phyloP scores from a whole-genome alignment of 805 yeast species.

The Candida succiphila region DNA sequence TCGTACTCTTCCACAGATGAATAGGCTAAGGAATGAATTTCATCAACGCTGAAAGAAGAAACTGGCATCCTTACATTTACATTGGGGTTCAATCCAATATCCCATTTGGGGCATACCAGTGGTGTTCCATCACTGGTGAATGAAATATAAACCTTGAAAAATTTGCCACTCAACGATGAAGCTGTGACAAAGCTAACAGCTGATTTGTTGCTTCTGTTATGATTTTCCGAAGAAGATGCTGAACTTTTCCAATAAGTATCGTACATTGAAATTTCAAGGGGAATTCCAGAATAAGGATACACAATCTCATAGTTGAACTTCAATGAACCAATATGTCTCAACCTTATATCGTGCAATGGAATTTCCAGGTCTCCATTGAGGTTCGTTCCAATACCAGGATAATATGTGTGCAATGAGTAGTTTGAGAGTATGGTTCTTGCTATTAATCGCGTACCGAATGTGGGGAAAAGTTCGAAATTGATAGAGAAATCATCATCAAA shows the following conservation, averaged over 20 bases:
- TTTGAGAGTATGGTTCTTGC: slow-evolving; percentile 76
- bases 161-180: slow-evolving; percentile 79
- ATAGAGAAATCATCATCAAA: slow-evolving; percentile 59
- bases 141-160: slow-evolving; percentile 59
- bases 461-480: slow-evolving; percentile 87
- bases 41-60: slow-evolving; percentile 44
- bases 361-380: slow-evolving; percentile 33
- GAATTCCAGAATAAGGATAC: slow-evolving; percentile 77
- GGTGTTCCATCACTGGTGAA: slow-evolving; percentile 79
- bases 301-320: slow-evolving; percentile 73
- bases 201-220: slow-evolving; percentile 3
- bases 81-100: slow-evolving; percentile 32
- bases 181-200: slow-evolving; percentile 76
- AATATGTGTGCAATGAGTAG: slow-evolving; percentile 35
- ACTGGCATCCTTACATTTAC: slow-evolving; percentile 44
- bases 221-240: slow-evolving; percentile 25
- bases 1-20: slow-evolving; percentile 7
- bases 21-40: slow-evolving; percentile 22
- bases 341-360: slow-evolving; percentile 74
- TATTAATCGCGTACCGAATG: slow-evolving; percentile 85
- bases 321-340: slow-evolving; percentile 75
- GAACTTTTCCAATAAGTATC: slow-evolving; percentile 98
- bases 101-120: slow-evolving; percentile 64
- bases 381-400: slow-evolving; percentile 28
- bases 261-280: slow-evolving; percentile 82